Evolutionary conservation across 1,139 yeast genomes (phyloP).

Genomic region (Candida mesenterica): DNA sequence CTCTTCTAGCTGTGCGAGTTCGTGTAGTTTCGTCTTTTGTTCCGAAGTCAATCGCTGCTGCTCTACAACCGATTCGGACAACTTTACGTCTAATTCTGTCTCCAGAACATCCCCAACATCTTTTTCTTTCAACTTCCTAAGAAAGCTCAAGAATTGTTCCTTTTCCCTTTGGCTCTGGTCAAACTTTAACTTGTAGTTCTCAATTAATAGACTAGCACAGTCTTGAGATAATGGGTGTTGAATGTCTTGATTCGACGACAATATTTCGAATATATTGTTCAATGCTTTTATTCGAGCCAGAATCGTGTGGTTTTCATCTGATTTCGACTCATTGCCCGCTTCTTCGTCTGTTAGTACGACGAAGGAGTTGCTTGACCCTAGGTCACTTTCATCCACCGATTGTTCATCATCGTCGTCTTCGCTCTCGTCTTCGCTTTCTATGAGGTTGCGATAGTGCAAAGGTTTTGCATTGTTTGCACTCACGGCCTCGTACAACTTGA

Average conservation of each 20-base stretch:
- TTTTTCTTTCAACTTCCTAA: slow-evolving; percentile 57
- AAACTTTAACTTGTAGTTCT: slow-evolving; percentile 67
- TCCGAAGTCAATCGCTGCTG: slow-evolving; percentile 29
- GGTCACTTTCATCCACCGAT: slow-evolving; percentile 2
- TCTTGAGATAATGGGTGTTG: slow-evolving; percentile 88
- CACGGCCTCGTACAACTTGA: slow-evolving; percentile 26
- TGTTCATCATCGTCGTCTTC: slow-evolving; percentile 9
- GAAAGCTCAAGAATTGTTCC: slow-evolving; percentile 71
- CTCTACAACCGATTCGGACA: slow-evolving; percentile 38
- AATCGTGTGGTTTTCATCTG: slow-evolving; percentile 11
- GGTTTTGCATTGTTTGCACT: slow-evolving; percentile 15
- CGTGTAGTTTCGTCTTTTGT: slow-evolving; percentile 39
- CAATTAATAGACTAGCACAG: slow-evolving; percentile 68
- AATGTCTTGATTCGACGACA: slow-evolving; percentile 64
- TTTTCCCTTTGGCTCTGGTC: slow-evolving; percentile 77
- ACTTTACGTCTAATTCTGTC: slow-evolving; percentile 32
- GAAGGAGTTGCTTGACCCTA: slow-evolving; percentile 29
- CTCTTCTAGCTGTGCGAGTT: slow-evolving; percentile 46
- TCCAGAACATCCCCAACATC: slow-evolving; percentile 13
- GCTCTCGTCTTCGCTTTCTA: slow-evolving; percentile 17
- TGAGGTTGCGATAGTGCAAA: slow-evolving; percentile 14
- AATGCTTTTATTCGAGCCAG: slow-evolving; percentile 16
- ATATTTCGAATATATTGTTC: slow-evolving; percentile 58
- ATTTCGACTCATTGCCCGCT: slow-evolving; percentile 1
- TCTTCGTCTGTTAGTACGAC: slow-evolving; percentile 27